Evolutionary conservation across 2,329 filamentous ascomycete genomes (phyloP), one percentile per base, ranked within the genome.

Genomic region (Domatiomyces catenatus): DNA sequence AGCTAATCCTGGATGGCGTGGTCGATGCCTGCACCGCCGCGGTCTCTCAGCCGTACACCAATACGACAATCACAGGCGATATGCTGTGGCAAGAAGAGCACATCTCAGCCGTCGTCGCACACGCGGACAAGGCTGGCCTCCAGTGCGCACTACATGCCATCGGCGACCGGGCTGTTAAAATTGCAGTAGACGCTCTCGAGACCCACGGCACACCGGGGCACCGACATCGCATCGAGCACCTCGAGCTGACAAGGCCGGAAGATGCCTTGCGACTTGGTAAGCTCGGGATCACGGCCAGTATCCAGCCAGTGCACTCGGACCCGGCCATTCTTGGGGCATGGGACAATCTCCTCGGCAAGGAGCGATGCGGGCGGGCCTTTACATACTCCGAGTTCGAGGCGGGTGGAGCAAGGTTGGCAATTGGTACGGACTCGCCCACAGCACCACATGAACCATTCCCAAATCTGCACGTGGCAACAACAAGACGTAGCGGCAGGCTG

Each of bases 71-170:
- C 48, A 66, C 62, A n/a, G 62, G 67, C 44, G 70, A 70, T 3
- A 68, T 71, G 0, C 69, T 74, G 50, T 75, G 72, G 72, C 67
- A 66, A 0, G 62, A 61, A 5, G 60, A 66, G 12, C 65, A 66
- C 60, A 62, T 75, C 2, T 59, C 57, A 19, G 65, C 66, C 2
- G 71, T 74, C 0, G 67, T 74, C 5, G 60, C 66, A 45, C 67
- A 64, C 45, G 71, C 72, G 2, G 67, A 68, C 44, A 54, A 60
- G 2, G 69, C 69, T 1, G 67, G 66, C 0, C 60, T 75, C 0
- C 72, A 75, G 57, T 72, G 70, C 50, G 72, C 72, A 0, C 62
- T 75, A 8, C 72, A 75, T 52, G 72, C 72, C 3, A 75, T 75
- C 51, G 72, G 72, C n/a, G 72, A 75, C 51, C 61, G 60, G 48